Conservation (phyloP, 2,329 filamentous ascomycete genomes). For the Calonectria hawksworthii region DNA sequence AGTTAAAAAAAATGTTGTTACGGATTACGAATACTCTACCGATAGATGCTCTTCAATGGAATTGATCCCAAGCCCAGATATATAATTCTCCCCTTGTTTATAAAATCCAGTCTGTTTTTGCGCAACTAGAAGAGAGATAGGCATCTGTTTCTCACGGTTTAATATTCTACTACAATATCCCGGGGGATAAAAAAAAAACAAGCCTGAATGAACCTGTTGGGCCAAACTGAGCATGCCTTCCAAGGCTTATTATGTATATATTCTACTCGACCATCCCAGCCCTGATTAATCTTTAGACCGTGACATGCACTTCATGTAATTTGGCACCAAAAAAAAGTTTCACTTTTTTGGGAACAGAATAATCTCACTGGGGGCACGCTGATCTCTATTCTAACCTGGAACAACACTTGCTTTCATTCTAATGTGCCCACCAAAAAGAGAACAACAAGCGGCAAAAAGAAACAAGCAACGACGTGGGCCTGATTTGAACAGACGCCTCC, state of each 20-base stretch:
- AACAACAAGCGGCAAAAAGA: neutral
- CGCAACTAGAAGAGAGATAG: neutral
- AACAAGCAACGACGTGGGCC: neutral
- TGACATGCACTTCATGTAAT: neutral
- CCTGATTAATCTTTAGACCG: neutral
- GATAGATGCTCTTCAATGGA: neutral
- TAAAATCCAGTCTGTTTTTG: no score
- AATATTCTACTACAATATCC: neutral
- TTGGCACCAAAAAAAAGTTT: neutral
- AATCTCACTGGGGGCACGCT: neutral
- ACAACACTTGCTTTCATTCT: neutral
- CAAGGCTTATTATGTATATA: neutral
- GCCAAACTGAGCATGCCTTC: neutral
- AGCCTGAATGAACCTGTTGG: neutral
- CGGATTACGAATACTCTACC: neutral
- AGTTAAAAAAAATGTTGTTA: no score
- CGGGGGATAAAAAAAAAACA: neutral
- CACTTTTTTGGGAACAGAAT: neutral
- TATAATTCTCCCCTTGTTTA: neutral
- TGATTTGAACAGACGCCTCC: slow-evolving; percentile 9
- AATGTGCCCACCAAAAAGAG: neutral
- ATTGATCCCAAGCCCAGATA: neutral
- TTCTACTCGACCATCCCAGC: neutral
- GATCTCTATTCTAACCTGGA: neutral
- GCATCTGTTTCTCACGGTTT: neutral